Base-by-base conservation (phyloP, 202 grass and related monocot genomes). In the Schoenoplectus tabernaemontani region DNA sequence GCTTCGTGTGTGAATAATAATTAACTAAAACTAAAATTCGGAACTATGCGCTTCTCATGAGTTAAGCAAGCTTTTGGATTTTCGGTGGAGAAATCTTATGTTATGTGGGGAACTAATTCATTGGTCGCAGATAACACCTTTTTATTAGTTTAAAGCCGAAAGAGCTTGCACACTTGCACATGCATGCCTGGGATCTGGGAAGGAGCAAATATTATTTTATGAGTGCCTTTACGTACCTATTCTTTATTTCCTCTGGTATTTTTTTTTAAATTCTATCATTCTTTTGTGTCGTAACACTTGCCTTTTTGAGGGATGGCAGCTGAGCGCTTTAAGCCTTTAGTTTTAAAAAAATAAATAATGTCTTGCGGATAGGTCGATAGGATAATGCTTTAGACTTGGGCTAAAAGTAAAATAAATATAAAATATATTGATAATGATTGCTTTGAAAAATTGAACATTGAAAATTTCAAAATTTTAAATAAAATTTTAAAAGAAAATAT, bases 61-160 rank as follows among this genome's bases (percentile, higher is more conserved):
- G 67, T 22, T 46, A 38, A 65, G 16, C 41, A 70, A 46, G 42
- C 67, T 48, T 68, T 71, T 30, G 48, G 67, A 3, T 47, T 71
- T 71, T 71, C 41, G 42, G 67, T 71, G 67, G 42, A 71, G 67
- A 71, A 9, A 70, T 46, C 37, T 68, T 68, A 43, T 68, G 19
- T 10, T 68, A 67, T 67, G 64, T 68, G 16, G n/a, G 4, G 37
- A 71, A 71, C 43, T 26, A 23, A 22, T 71, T 71, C 17, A 30
- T 71, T 71, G 67, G 67, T 71, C 48, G 41, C 15, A 48, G 67
- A 42, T 20, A 26, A 47, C 48, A 7, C 0, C 22, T 71, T 47
- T 47, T 46, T 48, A 71, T 70, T 70, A 46, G 42, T 22, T 71
- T 44, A 24, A 64, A 4, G 3, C 15, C 28, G 10, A 63, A 62